These are phyloP conservation scores for Paraphoma chrysanthemicola DNA, from an alignment of 2,329 filamentous ascomycete species.

Conservation along the genomic window DNA sequence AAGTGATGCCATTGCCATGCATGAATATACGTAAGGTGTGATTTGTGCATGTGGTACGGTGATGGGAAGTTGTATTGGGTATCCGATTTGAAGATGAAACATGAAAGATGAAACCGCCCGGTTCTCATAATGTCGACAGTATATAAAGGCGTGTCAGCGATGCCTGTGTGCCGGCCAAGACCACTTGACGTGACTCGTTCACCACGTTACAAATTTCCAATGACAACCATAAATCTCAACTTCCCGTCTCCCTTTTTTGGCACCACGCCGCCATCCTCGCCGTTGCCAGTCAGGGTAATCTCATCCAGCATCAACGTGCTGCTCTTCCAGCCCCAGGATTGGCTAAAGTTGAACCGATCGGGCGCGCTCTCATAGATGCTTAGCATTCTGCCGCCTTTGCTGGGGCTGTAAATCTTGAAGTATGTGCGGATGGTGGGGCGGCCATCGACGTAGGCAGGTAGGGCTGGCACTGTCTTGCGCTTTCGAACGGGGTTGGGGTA, in stretches of 20 bases:
- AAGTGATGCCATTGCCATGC: too few species aligned
- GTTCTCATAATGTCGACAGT: too few species aligned
- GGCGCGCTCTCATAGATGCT: constrained; percentile 66
- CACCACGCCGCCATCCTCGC: constrained; percentile 16
- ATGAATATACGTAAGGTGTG: too few species aligned
- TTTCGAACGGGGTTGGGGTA: constrained; percentile 30
- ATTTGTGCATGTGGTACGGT: too few species aligned
- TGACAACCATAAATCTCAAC: constrained; percentile 66
- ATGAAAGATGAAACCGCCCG: too few species aligned
- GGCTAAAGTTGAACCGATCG: constrained; percentile 66
- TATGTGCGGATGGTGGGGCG: constrained; percentile 66
- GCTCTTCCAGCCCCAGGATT: constrained; percentile 69
- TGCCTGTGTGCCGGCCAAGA: too few species aligned
- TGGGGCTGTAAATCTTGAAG: constrained; percentile 68
- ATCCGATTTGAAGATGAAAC: too few species aligned
- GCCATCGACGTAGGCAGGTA: constrained; percentile 62
- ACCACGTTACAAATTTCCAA: constrained; percentile 54
- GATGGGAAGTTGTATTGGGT: too few species aligned
- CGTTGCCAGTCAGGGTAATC: constrained; percentile 27
- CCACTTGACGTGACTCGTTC: too few species aligned
- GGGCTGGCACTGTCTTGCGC: constrained; percentile 45
- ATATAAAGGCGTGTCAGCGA: too few species aligned
- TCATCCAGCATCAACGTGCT: constrained; percentile 65
- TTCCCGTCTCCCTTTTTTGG: constrained; percentile 51
- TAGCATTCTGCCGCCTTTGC: constrained; percentile 64